Conservation (phyloP, 306 rosid species). For the Prunus mira region DNA sequence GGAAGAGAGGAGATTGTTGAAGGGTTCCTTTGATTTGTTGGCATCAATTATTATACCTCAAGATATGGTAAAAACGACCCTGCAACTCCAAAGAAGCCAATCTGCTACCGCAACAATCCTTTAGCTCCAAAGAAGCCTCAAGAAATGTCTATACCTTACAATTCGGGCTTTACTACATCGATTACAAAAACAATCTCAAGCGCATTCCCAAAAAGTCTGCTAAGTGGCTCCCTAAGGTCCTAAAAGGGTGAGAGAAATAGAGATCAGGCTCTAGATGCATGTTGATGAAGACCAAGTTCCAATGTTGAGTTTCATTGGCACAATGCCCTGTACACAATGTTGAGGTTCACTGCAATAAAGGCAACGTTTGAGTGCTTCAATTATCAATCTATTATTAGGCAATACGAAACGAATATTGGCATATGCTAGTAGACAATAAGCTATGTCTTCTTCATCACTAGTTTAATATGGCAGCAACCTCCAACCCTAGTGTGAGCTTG, state of each 20-base stretch:
- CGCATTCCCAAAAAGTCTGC: slow-evolving; percentile 1
- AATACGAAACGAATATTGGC: no score
- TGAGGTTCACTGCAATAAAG: no score
- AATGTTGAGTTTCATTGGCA: no score
- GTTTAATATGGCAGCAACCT: not conserved
- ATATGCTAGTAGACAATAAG: no score
- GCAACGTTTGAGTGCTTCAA: no score
- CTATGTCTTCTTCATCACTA: no score
- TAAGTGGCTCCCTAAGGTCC: not conserved
- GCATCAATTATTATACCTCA: slow-evolving; percentile 28
- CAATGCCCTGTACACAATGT: no score
- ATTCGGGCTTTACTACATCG: slow-evolving; percentile 9
- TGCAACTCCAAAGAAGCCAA: not conserved
- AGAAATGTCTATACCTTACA: not conserved
- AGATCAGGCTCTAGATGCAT: no score
- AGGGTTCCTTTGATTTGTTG: slow-evolving; percentile 24
- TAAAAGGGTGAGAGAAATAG: not conserved
- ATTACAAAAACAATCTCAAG: slow-evolving; percentile 11
- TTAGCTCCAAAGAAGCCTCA: no score
- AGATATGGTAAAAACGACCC: not conserved
- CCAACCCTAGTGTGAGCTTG: not conserved
- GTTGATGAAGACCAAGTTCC: no score
- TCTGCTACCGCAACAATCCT: not conserved
- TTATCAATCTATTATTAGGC: no score
- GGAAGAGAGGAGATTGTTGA: slow-evolving; percentile 9